A percentile compares a stretch with the other conserved stretches of the same genome.
These are phyloP conservation scores for Phanerochaete carnosa DNA, from an alignment of 768 basidiomycete genomes.

Conservation along the genomic window DNA sequence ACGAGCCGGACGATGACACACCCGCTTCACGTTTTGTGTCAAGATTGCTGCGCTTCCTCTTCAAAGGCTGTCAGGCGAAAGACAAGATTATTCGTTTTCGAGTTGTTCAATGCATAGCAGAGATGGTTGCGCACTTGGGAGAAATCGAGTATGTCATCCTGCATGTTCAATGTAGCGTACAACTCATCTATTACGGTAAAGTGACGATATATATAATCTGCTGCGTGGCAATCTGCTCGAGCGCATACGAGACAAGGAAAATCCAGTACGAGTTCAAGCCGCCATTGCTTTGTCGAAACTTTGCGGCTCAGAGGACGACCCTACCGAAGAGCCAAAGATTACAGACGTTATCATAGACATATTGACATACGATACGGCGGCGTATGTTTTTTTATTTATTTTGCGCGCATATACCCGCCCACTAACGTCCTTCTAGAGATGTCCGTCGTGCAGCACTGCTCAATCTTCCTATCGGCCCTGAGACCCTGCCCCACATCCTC, in stretches of 20 bases:
- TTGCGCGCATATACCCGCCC: background rate
- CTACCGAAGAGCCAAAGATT: slow-evolving; percentile 52
- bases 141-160: slow-evolving; percentile 72
- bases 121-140: slow-evolving; percentile 77
- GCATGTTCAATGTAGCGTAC: background rate
- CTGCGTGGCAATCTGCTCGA: slow-evolving; percentile 67
- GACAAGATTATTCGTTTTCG: slow-evolving; percentile 87
- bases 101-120: slow-evolving; percentile 69
- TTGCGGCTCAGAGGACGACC: slow-evolving; percentile 70
- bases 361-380: slow-evolving; percentile 67
- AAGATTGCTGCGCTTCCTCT: slow-evolving; percentile 51
- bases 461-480: slow-evolving; percentile 57
- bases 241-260: slow-evolving; percentile 78
- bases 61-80: slow-evolving; percentile 79
- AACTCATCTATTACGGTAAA: slow-evolving; percentile 27
- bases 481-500: slow-evolving; percentile 65
- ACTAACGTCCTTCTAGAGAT: slow-evolving; percentile 48
- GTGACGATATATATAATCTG: slow-evolving; percentile 68
- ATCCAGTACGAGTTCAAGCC: slow-evolving; percentile 72
- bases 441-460: slow-evolving; percentile 79
- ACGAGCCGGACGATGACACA: slow-evolving; percentile 47
- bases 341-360: slow-evolving; percentile 64
- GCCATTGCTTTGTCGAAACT: slow-evolving; percentile 78
- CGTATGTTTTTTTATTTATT: slow-evolving; percentile 37
- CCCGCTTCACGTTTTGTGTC: slow-evolving; percentile 46